Evolutionary conservation across 1,284 basidiomycete genomes (phyloP).

Genomic region (Tetrapyrgos nigripes): DNA sequence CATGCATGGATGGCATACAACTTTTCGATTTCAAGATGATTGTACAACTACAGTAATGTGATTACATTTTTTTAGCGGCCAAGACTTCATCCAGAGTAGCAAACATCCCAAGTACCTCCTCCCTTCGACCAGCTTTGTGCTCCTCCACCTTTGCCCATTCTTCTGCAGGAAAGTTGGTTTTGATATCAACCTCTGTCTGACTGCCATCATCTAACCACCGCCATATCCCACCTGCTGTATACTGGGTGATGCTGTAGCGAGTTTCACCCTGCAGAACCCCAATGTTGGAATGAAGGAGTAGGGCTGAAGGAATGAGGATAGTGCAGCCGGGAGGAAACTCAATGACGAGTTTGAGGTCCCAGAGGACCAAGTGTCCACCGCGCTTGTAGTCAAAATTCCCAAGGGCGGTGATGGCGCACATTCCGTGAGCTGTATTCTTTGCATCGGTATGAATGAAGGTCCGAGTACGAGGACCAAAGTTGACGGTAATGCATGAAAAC

Average conservation of each 20-base stretch:
- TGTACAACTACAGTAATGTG: too few species aligned
- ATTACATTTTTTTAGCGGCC: not conserved
- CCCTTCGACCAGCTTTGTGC: not conserved
- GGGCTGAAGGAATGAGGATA: slow-evolving; percentile 13
- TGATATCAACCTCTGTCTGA: not conserved
- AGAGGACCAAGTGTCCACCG: slow-evolving; percentile 18
- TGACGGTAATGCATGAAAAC: slow-evolving; percentile 6
- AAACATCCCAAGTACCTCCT: not conserved
- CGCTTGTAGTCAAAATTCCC: slow-evolving; percentile 12
- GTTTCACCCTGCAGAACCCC: slow-evolving; percentile 2
- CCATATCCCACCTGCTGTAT: slow-evolving; percentile 9
- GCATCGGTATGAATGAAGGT: slow-evolving; percentile 8
- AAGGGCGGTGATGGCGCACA: slow-evolving; percentile 16
- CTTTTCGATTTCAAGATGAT: too few species aligned
- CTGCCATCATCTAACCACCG: slow-evolving; percentile 10
- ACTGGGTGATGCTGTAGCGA: slow-evolving; percentile 14
- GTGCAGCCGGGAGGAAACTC: slow-evolving; percentile 14
- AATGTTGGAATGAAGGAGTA: slow-evolving; percentile 13
- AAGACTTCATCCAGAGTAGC: not conserved
- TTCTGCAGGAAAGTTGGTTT: not conserved
- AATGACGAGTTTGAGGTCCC: slow-evolving; percentile 13
- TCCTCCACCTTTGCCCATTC: not conserved
- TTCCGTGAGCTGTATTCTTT: slow-evolving; percentile 6
- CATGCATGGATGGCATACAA: too few species aligned
- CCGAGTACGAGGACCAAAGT: slow-evolving; percentile 13